These are phyloP conservation scores for Microglena sp. DNA, from an alignment of 139 green algal genomes.

Conservation along the genomic window DNA sequence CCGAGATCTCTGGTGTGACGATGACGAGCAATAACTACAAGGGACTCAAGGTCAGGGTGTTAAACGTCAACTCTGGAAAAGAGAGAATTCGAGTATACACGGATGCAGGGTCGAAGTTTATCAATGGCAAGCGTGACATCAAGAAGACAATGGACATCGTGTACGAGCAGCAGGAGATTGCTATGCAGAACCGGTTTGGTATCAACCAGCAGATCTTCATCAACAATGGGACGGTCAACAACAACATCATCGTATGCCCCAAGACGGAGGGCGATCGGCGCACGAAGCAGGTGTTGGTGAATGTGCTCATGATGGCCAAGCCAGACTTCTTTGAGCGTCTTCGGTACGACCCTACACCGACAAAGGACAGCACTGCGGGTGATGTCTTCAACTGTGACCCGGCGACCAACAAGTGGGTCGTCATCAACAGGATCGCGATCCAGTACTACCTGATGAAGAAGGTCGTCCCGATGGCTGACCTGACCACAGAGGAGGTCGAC, in stretches of 20 bases:
- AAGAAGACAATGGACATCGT: neutral
- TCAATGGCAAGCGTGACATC: too few relatives aligned
- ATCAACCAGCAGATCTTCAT: neutral
- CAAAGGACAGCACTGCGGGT: neutral
- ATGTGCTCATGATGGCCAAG: neutral
- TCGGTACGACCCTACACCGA: neutral
- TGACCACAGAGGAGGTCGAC: neutral
- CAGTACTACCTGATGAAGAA: too few relatives aligned
- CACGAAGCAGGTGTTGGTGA: neutral
- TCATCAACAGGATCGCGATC: neutral
- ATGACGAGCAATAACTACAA: too few relatives aligned
- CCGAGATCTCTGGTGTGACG: too few relatives aligned
- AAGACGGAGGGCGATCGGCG: neutral
- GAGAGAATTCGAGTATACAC: too few relatives aligned
- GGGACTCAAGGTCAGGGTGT: too few relatives aligned
- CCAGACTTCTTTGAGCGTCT: neutral
- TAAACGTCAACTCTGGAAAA: too few relatives aligned
- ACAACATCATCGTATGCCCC: neutral
- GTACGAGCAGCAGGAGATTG: neutral
- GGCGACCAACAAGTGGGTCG: neutral
- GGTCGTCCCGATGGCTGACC: neutral
- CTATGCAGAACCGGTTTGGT: neutral
- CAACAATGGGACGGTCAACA: neutral
- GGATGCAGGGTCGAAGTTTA: too few relatives aligned
- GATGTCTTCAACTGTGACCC: constrained; percentile 3